A percentile compares a stretch with the other conserved stretches of the same genome.
Conservation (phyloP, 257 asterid genomes). For the Orobanche coerulescens region DNA sequence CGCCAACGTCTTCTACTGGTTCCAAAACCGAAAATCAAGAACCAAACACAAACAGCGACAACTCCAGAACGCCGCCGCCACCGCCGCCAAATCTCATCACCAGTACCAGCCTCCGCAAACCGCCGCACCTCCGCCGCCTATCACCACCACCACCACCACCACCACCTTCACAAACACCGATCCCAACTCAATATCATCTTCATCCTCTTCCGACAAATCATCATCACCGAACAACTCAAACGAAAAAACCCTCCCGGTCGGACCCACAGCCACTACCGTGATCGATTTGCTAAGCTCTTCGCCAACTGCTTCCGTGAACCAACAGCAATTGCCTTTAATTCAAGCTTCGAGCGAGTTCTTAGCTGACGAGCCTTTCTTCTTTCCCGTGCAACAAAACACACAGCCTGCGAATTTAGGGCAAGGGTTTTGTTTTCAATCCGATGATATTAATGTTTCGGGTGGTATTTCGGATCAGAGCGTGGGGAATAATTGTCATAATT, state of each 20-base stretch:
- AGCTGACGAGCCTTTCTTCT: slow-evolving; percentile 39
- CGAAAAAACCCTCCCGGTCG: slow-evolving; percentile 36
- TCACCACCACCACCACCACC: neutral
- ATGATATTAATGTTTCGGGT: slow-evolving; percentile 17
- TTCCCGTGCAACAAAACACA: slow-evolving; percentile 33
- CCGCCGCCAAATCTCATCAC: slow-evolving; percentile 23
- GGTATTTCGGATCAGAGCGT: slow-evolving; percentile 12
- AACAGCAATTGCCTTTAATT: slow-evolving; percentile 23
- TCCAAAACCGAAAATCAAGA: slow-evolving; percentile 89
- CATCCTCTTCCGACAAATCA: slow-evolving; percentile 57
- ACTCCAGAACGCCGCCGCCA: slow-evolving; percentile 25
- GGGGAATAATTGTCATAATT: slow-evolving; percentile 25
- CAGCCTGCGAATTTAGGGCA: slow-evolving; percentile 27
- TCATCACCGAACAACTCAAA: no score
- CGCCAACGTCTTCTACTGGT: slow-evolving; percentile 97
- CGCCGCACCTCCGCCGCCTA: slow-evolving; percentile 17
- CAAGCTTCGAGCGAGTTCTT: slow-evolving; percentile 35
- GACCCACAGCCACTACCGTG: slow-evolving; percentile 24
- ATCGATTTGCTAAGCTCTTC: slow-evolving; percentile 54
- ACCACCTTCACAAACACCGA: no score
- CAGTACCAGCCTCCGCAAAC: slow-evolving; percentile 15
- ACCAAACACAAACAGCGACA: slow-evolving; percentile 86
- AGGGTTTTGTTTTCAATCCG: slow-evolving; percentile 49
- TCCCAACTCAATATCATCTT: slow-evolving; percentile 27
- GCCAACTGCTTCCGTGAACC: slow-evolving; percentile 70